These are phyloP conservation scores for Euphorbia schlechtendalii DNA, from an alignment of 441 rosid species.

Conservation along the genomic window DNA sequence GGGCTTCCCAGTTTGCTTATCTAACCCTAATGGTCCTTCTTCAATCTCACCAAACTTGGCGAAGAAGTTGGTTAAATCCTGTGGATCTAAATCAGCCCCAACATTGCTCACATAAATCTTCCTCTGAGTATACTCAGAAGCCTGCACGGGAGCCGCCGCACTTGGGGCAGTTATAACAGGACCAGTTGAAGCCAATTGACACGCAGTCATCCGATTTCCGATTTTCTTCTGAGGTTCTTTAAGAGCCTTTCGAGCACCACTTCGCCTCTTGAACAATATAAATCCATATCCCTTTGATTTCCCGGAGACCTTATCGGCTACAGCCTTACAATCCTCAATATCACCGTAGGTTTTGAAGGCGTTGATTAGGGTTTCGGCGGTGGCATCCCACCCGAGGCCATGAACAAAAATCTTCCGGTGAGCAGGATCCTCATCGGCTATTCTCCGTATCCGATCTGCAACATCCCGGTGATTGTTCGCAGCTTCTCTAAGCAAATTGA, in stretches of 20 bases:
- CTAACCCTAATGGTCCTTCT: slow-evolving; percentile 52
- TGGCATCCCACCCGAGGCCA: slow-evolving; percentile 44
- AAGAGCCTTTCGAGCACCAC: slow-evolving; percentile 39
- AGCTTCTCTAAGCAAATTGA: slow-evolving; percentile 28
- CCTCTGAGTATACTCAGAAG: slow-evolving; percentile 31
- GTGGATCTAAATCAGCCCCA: slow-evolving; percentile 28
- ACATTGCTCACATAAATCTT: slow-evolving; percentile 45
- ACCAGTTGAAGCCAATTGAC: slow-evolving; percentile 40
- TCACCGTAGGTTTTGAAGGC: slow-evolving; percentile 36
- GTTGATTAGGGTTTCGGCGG: slow-evolving; percentile 25
- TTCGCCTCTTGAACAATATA: slow-evolving; percentile 35
- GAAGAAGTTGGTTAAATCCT: slow-evolving; percentile 32
- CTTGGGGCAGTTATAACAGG: slow-evolving; percentile 19
- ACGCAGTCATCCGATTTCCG: slow-evolving; percentile 39
- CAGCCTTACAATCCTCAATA: slow-evolving; percentile 51
- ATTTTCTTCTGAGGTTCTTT: slow-evolving; percentile 43
- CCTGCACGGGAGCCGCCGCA: neutral
- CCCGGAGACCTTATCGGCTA: slow-evolving; percentile 35
- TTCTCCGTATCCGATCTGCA: slow-evolving; percentile 17
- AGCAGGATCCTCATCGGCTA: slow-evolving; percentile 36
- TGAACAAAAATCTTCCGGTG: slow-evolving; percentile 55
- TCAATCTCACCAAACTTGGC: slow-evolving; percentile 44
- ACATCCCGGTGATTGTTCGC: slow-evolving; percentile 20
- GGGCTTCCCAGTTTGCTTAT: slow-evolving; percentile 35
- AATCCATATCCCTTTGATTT: slow-evolving; percentile 48